Evolutionary conservation across 305 asterid species (phyloP).

Genomic region (Coffea humblotiana): DNA sequence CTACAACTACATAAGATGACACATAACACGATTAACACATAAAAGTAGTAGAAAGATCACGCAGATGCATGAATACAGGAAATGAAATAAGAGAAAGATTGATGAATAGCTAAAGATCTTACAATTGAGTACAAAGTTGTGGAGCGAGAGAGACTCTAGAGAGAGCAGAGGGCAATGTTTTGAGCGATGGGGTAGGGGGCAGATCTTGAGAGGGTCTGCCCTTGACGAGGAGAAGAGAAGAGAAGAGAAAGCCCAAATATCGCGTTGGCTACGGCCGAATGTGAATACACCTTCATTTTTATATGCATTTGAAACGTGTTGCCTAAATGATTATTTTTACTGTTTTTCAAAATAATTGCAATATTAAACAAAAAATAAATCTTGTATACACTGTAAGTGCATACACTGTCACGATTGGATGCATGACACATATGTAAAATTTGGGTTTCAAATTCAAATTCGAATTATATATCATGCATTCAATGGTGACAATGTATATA

Average conservation of each 20-base stretch:
- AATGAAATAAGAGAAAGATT: background rate
- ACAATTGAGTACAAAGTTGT: constrained; percentile 9
- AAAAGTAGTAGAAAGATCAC: background rate
- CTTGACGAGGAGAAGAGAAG: background rate
- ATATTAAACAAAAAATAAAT: too few relatives aligned
- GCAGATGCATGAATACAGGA: background rate
- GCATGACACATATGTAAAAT: too few relatives aligned
- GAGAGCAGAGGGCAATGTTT: background rate
- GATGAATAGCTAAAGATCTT: constrained; percentile 9
- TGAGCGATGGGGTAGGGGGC: constrained; percentile 12
- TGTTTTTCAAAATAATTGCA: too few relatives aligned
- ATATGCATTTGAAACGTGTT: too few relatives aligned
- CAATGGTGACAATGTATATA: too few relatives aligned
- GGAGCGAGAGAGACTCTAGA: background rate
- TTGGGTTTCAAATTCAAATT: too few relatives aligned
- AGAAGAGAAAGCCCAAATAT: background rate
- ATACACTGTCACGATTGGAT: too few relatives aligned
- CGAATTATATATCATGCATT: too few relatives aligned
- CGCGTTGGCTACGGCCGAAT: background rate
- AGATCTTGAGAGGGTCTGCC: constrained; percentile 38
- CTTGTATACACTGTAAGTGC: too few relatives aligned
- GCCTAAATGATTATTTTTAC: too few relatives aligned
- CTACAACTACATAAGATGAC: constrained; percentile 1
- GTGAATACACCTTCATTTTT: too few relatives aligned
- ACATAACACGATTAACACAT: background rate